Base-by-base conservation (phyloP, 73 alveolate genomes). In the Paraurostyla sp. region DNA sequence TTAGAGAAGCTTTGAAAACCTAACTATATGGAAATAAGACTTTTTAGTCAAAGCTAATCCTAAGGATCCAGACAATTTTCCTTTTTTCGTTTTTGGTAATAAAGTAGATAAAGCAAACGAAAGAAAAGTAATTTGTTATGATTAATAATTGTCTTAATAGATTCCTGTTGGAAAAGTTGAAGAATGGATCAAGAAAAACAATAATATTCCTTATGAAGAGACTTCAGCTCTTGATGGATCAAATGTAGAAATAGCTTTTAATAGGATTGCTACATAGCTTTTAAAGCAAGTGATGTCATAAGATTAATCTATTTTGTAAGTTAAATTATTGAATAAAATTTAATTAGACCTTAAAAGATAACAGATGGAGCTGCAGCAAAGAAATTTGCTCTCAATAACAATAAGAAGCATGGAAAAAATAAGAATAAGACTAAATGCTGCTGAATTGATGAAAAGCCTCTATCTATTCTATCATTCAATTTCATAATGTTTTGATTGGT, bases 111-210 rank as follows among this genome's bases (percentile, higher is more conserved):
- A 63, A 51, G 81, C 50, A 4, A 69, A 29, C 22, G 90, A 83
- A 36, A 84, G 92, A 63, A 84, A 85, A 65, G 89, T 89, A 62
- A 23, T 45, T 36, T 23, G 15, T 11, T 6, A 29, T 62, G 7
- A 32, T 22, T 4, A 3, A 16, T 22, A 32, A 15, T 9, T 62
- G 48, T 23, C 7, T 62, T n/a, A n/a, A 7, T 62, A 62, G 80
- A 29, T 62, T 18, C 85, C 85, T n/a, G 40, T 38, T 20, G 49
- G 25, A n/a, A 35, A 69, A 40, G 85, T 69, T 18, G 85, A 69
- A 40, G 85, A 96, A 80, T 97, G 99, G 99, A 93, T 99, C 93
- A 91, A 94, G 71, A 63, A 86, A 43, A 91, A 94, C 71, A 95
- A 96, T 40, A 85, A 92, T 35, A 94, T 95, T 68, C 93, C 96